Percentiles rank a stretch among this genome's conserved stretches.
These are phyloP conservation scores for Hypoxylon crocopeplum DNA, from an alignment of 495 filamentous ascomycete genomes.

Conservation along the genomic window DNA sequence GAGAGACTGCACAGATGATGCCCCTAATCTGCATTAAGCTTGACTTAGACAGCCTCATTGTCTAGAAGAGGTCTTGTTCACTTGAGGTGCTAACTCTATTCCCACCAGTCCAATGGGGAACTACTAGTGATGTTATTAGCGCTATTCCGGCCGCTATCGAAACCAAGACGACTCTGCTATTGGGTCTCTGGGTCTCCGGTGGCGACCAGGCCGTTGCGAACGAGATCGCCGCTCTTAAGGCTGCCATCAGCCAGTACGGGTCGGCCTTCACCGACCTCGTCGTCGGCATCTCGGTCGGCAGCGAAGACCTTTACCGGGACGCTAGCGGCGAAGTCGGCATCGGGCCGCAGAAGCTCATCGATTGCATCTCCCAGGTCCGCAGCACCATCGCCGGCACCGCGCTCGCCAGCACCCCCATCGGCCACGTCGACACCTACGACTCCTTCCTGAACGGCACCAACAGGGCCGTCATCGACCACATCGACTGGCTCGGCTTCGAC, in stretches of 20 bases:
- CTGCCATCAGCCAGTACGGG: slow-evolving; percentile 66
- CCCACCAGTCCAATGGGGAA: slow-evolving; percentile 51
- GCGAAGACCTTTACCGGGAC: slow-evolving; percentile 82
- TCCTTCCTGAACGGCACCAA: slow-evolving; percentile 76
- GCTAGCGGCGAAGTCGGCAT: slow-evolving; percentile 64
- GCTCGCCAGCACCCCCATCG: slow-evolving; percentile 63
- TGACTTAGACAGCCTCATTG: too few species aligned
- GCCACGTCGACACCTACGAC: slow-evolving; percentile 88
- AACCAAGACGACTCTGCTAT: slow-evolving; percentile 68
- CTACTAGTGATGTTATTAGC: slow-evolving; percentile 61
- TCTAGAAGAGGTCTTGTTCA: too few species aligned
- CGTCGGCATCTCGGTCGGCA: slow-evolving; percentile 81
- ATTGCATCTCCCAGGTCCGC: slow-evolving; percentile 67
- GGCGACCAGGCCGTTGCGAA: slow-evolving; percentile 62
- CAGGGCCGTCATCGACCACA: slow-evolving; percentile 64
- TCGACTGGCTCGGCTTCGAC: slow-evolving; percentile 77
- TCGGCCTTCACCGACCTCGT: slow-evolving; percentile 66
- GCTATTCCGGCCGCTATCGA: slow-evolving; percentile 77
- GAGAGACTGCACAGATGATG: too few species aligned
- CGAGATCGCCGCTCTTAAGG: slow-evolving; percentile 69
- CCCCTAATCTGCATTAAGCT: too few species aligned
- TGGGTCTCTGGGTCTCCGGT: slow-evolving; percentile 76
- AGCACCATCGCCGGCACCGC: slow-evolving; percentile 61
- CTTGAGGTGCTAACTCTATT: background rate
- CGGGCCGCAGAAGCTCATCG: slow-evolving; percentile 59